A percentile compares a stretch with the other conserved stretches of the same genome.
These are phyloP conservation scores for Lobulomyces angularis DNA, from an alignment of 192 early-diverging fungal genomes.

Conservation along the genomic window DNA sequence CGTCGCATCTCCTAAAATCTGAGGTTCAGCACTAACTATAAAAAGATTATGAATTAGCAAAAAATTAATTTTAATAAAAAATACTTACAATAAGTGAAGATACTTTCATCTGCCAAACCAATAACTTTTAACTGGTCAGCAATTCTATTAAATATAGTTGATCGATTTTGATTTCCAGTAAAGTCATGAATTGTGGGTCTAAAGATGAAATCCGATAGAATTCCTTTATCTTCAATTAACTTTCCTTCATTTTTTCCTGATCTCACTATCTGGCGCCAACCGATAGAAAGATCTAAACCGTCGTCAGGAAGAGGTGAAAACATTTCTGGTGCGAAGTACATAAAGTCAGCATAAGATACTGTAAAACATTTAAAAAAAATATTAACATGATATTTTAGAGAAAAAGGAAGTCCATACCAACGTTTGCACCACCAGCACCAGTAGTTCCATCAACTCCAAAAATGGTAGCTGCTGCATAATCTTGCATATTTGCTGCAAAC, in stretches of 20 bases:
- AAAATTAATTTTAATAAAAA: too few relatives aligned
- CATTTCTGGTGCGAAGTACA: too few relatives aligned
- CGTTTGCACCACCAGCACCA: constrained; percentile 19
- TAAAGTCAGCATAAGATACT: too few relatives aligned
- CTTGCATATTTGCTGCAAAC: constrained; percentile 15
- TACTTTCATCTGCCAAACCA: too few relatives aligned
- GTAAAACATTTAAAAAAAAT: too few relatives aligned
- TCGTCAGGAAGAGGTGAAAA: too few relatives aligned
- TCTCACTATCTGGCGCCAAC: constrained; percentile 13
- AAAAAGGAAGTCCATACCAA: constrained; percentile 1
- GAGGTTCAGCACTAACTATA: too few relatives aligned
- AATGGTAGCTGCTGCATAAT: constrained; percentile 7
- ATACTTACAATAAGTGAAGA: too few relatives aligned
- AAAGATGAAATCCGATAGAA: constrained; percentile 7
- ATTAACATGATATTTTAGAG: too few relatives aligned
- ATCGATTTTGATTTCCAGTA: background rate
- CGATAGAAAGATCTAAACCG: too few relatives aligned
- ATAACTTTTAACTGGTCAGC: constrained; percentile 3
- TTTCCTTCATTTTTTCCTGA: constrained; percentile 2
- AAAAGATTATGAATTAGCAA: too few relatives aligned
- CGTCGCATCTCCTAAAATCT: too few relatives aligned
- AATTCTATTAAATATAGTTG: constrained; percentile 10
- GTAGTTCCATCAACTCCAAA: constrained; percentile 18
- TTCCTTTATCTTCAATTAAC: constrained; percentile 13
- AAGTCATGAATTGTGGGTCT: constrained; percentile 5